Evolutionary conservation across 176 grass and related monocot genomes (phyloP), one percentile per base, ranked within the genome.

Genomic region (Oropetium thomaeum): DNA sequence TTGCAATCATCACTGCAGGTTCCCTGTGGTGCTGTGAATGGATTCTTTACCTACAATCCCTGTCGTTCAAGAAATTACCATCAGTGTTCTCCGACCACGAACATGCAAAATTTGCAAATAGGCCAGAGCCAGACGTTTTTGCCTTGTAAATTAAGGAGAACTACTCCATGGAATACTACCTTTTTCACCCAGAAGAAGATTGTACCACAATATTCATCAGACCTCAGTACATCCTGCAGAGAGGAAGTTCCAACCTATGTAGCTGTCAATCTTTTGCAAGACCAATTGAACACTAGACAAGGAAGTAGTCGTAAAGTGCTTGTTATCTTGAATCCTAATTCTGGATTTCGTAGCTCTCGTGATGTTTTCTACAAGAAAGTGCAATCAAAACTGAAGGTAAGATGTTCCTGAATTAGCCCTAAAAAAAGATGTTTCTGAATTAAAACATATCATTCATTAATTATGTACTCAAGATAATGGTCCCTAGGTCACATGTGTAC

Each of bases 251-350:
- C 90, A 25, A 72, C 77, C 61, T 81, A 85, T 64, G 53, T 87
- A 64, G 45, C 85, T 69, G 45, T 64, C 33, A 81, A 85, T 82
- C 65, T 80, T 69, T 78, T 80, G 52, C 83, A 86, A 76, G 88
- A 80, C 45, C 70, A 89, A 66, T 64, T 83, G 73, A 75, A 82
- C 70, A 68, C 70, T 32, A 97, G 60, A 77, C 70, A 79, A 43
- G 76, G 28, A 81, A 65, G 58, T 79, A 70, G 48, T 25, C 88
- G 55, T 65, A 93, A 91, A 73, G 83, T 94, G 7, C 82, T 98
- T 79, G 91, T 94, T 66, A 86, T 98, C 62, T 75, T 98, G 78
- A 98, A 98, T 72, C 95, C 95, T 81, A 81, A 84, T 83, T 98
- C 95, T 68, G 95, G 95, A 77, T 86, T 87, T 67, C 91, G 95